phyloP scores from a whole-genome alignment of 2,329 filamentous ascomycete species.

The Cytospora schulzeri region DNA sequence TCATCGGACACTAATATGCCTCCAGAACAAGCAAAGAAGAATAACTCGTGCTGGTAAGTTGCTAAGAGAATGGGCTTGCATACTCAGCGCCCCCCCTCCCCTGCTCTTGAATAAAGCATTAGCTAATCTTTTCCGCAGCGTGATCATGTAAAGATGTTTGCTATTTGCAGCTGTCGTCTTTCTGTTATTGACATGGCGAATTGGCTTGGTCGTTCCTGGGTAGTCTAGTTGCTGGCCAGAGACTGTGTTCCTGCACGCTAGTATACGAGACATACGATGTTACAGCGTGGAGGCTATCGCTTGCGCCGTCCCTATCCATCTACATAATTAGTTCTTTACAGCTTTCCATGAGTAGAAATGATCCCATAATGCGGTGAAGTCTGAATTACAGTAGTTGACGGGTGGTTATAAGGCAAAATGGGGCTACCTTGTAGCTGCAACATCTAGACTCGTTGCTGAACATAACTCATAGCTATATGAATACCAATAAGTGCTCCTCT shows the following conservation, averaged over 20 bases:
- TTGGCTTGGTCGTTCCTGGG: conserved; percentile 2
- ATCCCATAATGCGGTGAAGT: neutral
- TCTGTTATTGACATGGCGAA: neutral
- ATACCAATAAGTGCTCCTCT: no score
- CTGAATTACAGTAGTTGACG: neutral
- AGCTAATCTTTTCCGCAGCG: conserved; percentile 10
- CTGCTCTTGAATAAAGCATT: neutral
- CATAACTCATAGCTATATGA: no score
- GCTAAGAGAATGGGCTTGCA: neutral
- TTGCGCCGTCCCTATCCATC: conserved; percentile 1
- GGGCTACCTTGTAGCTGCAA: no score
- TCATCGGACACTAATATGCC: neutral
- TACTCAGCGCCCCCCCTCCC: neutral
- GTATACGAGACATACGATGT: conserved; percentile 3
- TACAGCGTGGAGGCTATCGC: conserved; percentile 12
- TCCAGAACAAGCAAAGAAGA: conserved; percentile 71
- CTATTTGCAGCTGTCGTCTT: conserved; percentile 6
- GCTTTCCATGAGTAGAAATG: neutral
- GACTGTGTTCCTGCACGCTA: neutral
- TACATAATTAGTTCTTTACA: conserved; percentile 17
- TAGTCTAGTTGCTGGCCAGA: neutral
- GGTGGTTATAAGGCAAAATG: no score
- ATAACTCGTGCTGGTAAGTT: conserved; percentile 69
- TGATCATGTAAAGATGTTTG: conserved; percentile 23
- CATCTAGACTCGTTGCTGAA: no score